Base-by-base conservation (phyloP, 1,284 basidiomycete genomes). In the Ceratobasidium papillatum region DNA sequence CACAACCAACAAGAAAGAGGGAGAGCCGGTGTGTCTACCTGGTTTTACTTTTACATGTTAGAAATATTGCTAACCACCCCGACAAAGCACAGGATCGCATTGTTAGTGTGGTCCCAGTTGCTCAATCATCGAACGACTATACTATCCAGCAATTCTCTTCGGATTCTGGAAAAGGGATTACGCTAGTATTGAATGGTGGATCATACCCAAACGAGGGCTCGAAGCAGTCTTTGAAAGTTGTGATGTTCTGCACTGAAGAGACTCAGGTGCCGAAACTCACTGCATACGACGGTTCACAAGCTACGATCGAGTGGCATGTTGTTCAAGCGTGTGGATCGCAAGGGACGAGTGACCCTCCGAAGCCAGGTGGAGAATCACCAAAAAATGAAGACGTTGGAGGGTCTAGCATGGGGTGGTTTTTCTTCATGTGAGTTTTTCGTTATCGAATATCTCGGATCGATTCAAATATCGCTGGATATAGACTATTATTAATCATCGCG, bases 371-470 rank as follows among this genome's bases (percentile, higher is more conserved):
- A n/a, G 77, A 81, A 54, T 81, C 82, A 59, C 59, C 11, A 74
- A 77, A 68, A 8, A 73, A 58, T 43, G 25, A 80, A 69, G 78
- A 84, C 78, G 74, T 78, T 1, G 86, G 89, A n/a, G 90, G 91
- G 11, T 91, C 90, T 79, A 92, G 92, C 22, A 83, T 94, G 49
- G 91, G 92, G 3, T 93, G 91, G 86, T 94, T 94, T 84, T 92
- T 94, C 84, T 84, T 94, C 30, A 83, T 93, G 92, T 92, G 80
- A 82, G 92, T 86, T 49, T 59, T 32, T 19, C 52, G 12, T 59
- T 52, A 43, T n/a, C 19, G 62, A 51, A 36, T 49, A 34, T 38
- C 47, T n/a, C 68, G 62, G 45, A 77, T 36, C 19, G 51, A 17
- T 12, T 27, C n/a, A 47, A 11, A 17, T 45, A 59, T 30, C 73